phyloP scores from a whole-genome alignment of 2,329 filamentous ascomycete genomes.

The Tolypocladium amazonense region DNA sequence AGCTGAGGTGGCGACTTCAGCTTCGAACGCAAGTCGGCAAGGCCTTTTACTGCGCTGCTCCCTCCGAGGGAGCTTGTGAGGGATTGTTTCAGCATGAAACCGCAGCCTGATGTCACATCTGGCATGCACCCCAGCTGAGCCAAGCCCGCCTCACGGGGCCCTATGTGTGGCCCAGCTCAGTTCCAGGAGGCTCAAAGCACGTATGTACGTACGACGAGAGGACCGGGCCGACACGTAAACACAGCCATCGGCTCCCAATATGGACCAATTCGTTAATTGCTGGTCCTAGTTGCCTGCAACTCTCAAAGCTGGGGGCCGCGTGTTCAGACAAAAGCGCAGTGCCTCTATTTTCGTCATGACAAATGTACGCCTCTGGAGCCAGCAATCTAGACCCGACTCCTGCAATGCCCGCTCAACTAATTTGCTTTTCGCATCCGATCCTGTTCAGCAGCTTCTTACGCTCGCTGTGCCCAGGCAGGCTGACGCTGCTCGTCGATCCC shows the following conservation, averaged over 20 bases:
- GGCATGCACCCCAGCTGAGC: not conserved
- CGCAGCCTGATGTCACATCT: not conserved
- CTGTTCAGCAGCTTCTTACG: slow-evolving; percentile 70
- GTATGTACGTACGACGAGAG: too few species aligned
- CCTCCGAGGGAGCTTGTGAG: too few species aligned
- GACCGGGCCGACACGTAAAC: not conserved
- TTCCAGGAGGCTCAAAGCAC: too few species aligned
- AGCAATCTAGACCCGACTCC: not conserved
- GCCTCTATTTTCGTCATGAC: not conserved
- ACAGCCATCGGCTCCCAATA: not conserved
- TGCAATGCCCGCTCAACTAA: not conserved
- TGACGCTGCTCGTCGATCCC: slow-evolving; percentile 42
- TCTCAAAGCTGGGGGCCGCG: not conserved
- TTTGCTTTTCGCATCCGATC: slow-evolving; percentile 70
- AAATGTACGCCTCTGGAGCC: not conserved
- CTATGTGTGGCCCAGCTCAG: not conserved
- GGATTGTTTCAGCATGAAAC: not conserved
- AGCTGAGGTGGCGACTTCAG: too few species aligned
- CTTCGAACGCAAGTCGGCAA: too few species aligned
- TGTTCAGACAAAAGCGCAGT: not conserved
- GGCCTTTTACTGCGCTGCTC: too few species aligned
- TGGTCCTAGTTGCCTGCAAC: not conserved
- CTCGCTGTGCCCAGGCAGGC: slow-evolving; percentile 60
- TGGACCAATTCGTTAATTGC: too few species aligned
- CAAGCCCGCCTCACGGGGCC: not conserved